These are phyloP conservation scores for Aureobasidium sp. DNA, from an alignment of 2,329 filamentous ascomycete species.

Conservation along the genomic window DNA sequence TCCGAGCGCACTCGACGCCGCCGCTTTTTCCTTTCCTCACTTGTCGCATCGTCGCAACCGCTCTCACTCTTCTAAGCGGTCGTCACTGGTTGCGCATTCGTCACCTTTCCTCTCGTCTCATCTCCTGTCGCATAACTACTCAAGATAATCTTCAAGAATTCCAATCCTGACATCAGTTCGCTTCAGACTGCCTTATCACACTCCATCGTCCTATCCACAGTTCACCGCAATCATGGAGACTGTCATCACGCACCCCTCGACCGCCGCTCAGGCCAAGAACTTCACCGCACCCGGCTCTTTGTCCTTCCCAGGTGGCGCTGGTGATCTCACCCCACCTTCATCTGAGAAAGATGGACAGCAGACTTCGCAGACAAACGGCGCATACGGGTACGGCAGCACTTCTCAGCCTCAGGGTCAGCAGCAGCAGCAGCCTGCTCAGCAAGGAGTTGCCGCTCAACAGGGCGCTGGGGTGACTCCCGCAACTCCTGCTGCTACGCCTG, in stretches of 20 bases:
- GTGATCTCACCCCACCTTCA: conserved; percentile 74
- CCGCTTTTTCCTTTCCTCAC: neutral
- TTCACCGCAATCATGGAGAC: conserved; percentile 63
- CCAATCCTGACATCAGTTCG: conserved; percentile 12
- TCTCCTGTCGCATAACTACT: neutral
- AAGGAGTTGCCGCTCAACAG: conserved; percentile 31
- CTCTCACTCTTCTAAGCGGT: neutral
- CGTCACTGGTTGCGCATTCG: neutral
- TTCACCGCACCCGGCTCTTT: conserved; percentile 90
- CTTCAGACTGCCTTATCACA: conserved; percentile 20
- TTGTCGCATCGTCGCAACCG: neutral
- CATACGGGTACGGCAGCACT: conserved; percentile 44
- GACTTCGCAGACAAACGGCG: conserved; percentile 41
- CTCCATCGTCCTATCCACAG: conserved; percentile 21
- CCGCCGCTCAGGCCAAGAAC: conserved; percentile 86
- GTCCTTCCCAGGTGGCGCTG: conserved; percentile 79
- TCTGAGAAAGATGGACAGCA: conserved; percentile 59
- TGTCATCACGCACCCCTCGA: conserved; percentile 82
- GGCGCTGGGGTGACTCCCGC: conserved; percentile 78
- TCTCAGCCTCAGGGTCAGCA: conserved; percentile 47
- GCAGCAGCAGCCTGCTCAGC: conserved; percentile 17
- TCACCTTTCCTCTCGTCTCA: neutral
- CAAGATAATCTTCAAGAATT: conserved; percentile 12
- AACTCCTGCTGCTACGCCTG: conserved; percentile 88
- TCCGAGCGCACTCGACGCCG: neutral